phyloP scores from a whole-genome alignment of 2,329 filamentous ascomycete genomes.

The Neofusicoccum cordaticola region DNA sequence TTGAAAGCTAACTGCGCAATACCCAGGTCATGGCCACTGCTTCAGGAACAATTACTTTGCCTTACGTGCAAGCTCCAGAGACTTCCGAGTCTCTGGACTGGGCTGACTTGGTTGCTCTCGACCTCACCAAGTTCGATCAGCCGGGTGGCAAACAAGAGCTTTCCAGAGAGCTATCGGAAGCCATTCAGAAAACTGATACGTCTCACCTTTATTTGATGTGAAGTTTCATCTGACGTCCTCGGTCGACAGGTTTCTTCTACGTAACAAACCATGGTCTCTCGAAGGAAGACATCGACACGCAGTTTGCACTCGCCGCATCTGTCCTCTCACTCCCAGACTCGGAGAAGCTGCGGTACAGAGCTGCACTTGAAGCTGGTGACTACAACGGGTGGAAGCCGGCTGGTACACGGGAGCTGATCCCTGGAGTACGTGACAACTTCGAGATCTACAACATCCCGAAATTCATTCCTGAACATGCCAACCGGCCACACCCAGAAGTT shows the following conservation, averaged over 20 bases:
- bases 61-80: not conserved
- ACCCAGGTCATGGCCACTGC: not conserved
- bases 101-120: slow-evolving; percentile 31
- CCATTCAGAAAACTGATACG: too few species aligned
- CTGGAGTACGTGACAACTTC: slow-evolving; percentile 24
- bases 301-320: not conserved
- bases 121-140: slow-evolving; percentile 51
- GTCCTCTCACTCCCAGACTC: not conserved
- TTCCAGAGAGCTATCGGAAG: slow-evolving; percentile 26
- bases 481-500: slow-evolving; percentile 20
- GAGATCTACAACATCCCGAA: slow-evolving; percentile 34
- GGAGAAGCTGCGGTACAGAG: not conserved
- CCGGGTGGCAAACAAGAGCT: slow-evolving; percentile 55
- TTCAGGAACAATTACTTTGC: not conserved
- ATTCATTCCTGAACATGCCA: slow-evolving; percentile 27
- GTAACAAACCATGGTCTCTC: not conserved
- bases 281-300: not conserved
- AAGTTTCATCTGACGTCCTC: too few species aligned
- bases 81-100: slow-evolving; percentile 21
- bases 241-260: not conserved
- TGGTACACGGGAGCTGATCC: not conserved
- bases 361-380: not conserved
- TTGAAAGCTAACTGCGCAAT: too few species aligned
- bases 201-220: too few species aligned
- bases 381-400: not conserved